Conservation (phyloP, 2,329 filamentous ascomycete species). For the Penicillium crustosum region DNA sequence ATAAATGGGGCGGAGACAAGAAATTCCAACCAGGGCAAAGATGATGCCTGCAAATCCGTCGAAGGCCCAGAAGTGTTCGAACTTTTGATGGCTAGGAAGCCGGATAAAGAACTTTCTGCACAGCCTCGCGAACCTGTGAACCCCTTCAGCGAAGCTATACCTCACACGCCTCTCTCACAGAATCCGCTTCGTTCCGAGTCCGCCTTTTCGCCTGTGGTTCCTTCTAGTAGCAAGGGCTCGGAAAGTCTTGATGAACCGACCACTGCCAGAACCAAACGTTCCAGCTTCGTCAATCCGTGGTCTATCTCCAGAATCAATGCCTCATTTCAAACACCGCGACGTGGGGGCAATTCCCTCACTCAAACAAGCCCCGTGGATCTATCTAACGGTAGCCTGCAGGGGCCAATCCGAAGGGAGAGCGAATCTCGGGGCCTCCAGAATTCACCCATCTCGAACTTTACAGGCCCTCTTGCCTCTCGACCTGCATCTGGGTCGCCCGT, state of each 20-base stretch:
- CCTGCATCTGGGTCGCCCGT: slow-evolving; percentile 11
- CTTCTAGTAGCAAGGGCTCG: neutral
- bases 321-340: slow-evolving; percentile 13
- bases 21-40: neutral
- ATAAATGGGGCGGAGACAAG: slow-evolving; percentile 7
- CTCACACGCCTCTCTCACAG: neutral
- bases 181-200: neutral
- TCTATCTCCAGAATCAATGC: slow-evolving; percentile 17
- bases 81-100: slow-evolving; percentile 17
- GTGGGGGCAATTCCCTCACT: neutral
- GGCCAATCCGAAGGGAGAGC: neutral
- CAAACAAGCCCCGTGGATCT: neutral
- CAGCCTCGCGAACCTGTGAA: neutral
- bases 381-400: neutral
- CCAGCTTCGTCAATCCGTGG: slow-evolving; percentile 16
- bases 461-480: slow-evolving; percentile 3
- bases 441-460: neutral
- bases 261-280: neutral
- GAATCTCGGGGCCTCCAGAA: neutral
- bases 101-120: neutral
- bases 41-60: neutral
- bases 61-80: slow-evolving; percentile 1
- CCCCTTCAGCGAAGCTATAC: neutral
- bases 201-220: neutral
- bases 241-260: neutral